A percentile compares a stretch with the other conserved stretches of the same genome.
These are phyloP conservation scores for Candida parachauliodes DNA, from an alignment of 805 yeast genomes.

Conservation along the genomic window DNA sequence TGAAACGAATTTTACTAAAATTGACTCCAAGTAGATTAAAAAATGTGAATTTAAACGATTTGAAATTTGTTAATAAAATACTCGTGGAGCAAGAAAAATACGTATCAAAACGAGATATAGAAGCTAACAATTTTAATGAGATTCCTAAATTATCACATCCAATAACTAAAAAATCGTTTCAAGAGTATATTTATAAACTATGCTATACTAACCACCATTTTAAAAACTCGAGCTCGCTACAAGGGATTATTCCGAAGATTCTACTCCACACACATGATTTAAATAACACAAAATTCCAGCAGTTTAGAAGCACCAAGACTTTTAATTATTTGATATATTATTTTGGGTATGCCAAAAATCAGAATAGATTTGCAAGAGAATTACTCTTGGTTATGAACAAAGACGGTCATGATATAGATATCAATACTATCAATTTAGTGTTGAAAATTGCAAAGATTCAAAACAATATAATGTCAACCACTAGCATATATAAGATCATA, in stretches of 20 bases:
- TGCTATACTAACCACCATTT: constrained; percentile 33
- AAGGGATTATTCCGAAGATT: constrained; percentile 36
- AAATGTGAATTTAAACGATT: constrained; percentile 13
- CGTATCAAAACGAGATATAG: not conserved
- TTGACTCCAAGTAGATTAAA: constrained; percentile 29
- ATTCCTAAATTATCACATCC: constrained; percentile 31
- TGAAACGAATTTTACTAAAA: constrained; percentile 29
- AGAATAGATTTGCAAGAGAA: constrained; percentile 37
- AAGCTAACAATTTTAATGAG: constrained; percentile 14
- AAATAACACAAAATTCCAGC: constrained; percentile 26
- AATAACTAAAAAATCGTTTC: constrained; percentile 25
- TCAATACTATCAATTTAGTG: constrained; percentile 37
- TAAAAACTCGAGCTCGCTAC: constrained; percentile 29
- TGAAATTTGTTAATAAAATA: constrained; percentile 13
- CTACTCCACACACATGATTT: constrained; percentile 36
- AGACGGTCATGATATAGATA: constrained; percentile 39
- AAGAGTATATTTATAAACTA: constrained; percentile 31
- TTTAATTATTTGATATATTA: constrained; percentile 37
- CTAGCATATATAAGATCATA: constrained; percentile 30
- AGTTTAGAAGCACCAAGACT: constrained; percentile 31
- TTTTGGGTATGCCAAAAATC: constrained; percentile 39
- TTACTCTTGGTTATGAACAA: constrained; percentile 37
- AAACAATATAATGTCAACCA: constrained; percentile 26
- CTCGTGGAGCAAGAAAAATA: constrained; percentile 19
- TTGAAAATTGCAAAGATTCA: constrained; percentile 30